These are phyloP conservation scores for Alternaria incomplexa DNA, from an alignment of 2,329 filamentous ascomycete genomes.

Conservation along the genomic window DNA sequence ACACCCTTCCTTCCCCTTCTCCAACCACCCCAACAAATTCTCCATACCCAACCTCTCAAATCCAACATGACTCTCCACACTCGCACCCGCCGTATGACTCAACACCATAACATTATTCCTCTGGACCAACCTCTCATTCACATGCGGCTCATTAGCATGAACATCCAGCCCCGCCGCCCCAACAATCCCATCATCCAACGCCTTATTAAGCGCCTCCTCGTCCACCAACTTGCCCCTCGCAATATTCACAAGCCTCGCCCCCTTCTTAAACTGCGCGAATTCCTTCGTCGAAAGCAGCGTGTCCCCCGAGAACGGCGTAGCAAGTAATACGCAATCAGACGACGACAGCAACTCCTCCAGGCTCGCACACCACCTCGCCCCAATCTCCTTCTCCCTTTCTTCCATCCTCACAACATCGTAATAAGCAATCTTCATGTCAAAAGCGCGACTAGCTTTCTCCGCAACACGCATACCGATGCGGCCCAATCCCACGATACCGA, in stretches of 20 bases:
- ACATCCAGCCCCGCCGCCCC: conserved; percentile 68
- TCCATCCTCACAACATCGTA: conserved; percentile 63
- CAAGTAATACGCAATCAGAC: conserved; percentile 68
- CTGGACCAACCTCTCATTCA: conserved; percentile 56
- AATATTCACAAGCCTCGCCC: conserved; percentile 68
- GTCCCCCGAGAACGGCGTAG: conserved; percentile 61
- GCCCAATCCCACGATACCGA: conserved; percentile 74
- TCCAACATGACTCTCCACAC: conserved; percentile 68
- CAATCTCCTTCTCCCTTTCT: conserved; percentile 55
- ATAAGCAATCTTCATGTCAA: conserved; percentile 72
- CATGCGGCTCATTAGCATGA: conserved; percentile 64
- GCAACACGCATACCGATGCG: conserved; percentile 62
- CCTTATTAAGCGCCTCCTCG: conserved; percentile 66
- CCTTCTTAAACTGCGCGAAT: conserved; percentile 60
- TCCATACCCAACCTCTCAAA: conserved; percentile 72
- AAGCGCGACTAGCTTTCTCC: conserved; percentile 61
- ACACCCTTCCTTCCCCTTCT: conserved; percentile 55
- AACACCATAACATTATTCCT: conserved; percentile 63
- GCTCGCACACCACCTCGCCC: conserved; percentile 60
- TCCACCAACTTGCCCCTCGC: conserved; percentile 70
- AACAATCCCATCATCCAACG: conserved; percentile 61
- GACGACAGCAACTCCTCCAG: conserved; percentile 60
- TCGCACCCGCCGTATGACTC: conserved; percentile 72
- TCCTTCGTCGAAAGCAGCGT: conserved; percentile 58
- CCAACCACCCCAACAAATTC: conserved; percentile 67